phyloP scores from a whole-genome alignment of 305 asterid species.

The Salvia sclarea region DNA sequence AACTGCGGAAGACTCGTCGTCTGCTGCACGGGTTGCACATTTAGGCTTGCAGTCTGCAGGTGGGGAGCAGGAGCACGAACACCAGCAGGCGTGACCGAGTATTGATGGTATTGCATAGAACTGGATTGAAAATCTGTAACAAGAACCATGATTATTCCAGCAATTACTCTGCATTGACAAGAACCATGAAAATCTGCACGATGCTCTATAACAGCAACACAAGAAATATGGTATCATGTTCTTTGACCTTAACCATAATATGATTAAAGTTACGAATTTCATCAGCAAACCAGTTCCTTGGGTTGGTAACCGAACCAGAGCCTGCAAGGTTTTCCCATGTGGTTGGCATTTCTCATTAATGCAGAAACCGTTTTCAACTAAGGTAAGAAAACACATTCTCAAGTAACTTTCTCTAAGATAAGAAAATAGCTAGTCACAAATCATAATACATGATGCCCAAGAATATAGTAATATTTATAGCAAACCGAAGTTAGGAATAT shows the following conservation, averaged over 20 bases:
- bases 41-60: slow-evolving; percentile 4
- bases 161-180: background rate
- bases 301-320: background rate
- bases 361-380: background rate
- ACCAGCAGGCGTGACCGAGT: slow-evolving; percentile 8
- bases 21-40: slow-evolving; percentile 24
- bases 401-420: background rate
- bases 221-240: background rate
- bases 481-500: background rate
- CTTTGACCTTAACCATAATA: background rate
- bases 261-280: background rate
- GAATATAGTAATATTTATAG: background rate
- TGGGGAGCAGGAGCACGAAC: slow-evolving; percentile 16
- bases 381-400: background rate
- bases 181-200: background rate
- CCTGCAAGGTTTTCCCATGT: background rate
- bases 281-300: background rate
- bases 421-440: background rate
- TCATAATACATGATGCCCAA: background rate
- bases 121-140: slow-evolving; percentile 34
- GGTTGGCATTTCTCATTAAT: background rate
- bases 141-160: slow-evolving; percentile 3
- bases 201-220: background rate
- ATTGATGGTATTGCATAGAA: slow-evolving; percentile 31
- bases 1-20: too few relatives aligned